Percentiles rank a stretch among this genome's conserved stretches.
phyloP scores from a whole-genome alignment of 2,329 filamentous ascomycete species.

The Pseudocercospora vitis region DNA sequence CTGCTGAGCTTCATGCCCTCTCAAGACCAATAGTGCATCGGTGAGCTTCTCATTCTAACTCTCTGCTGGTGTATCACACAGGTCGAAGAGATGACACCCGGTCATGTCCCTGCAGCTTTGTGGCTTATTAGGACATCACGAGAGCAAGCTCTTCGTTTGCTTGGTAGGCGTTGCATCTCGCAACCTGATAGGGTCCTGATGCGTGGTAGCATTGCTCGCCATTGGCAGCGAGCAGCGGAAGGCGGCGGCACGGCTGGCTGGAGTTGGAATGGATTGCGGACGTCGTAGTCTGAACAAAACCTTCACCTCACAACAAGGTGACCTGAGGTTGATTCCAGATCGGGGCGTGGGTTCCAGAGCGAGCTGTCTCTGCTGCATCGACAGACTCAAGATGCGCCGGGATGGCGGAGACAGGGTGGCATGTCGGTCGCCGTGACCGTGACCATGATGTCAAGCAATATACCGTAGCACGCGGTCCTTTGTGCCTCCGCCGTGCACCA shows the following conservation, averaged over 20 bases:
- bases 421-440: not conserved
- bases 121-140: slow-evolving; percentile 12
- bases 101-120: slow-evolving; percentile 12
- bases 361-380: not conserved
- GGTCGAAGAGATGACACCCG: not conserved
- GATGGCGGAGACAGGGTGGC: not conserved
- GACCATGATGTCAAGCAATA: not conserved
- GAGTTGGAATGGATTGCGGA: slow-evolving; percentile 5
- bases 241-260: slow-evolving; percentile 12
- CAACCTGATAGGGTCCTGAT: not conserved
- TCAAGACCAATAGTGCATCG: not conserved
- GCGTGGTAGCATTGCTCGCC: not conserved
- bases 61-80: not conserved
- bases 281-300: not conserved
- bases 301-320: not conserved
- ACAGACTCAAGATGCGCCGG: not conserved
- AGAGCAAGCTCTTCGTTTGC: slow-evolving; percentile 9
- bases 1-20: not conserved
- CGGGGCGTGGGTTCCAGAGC: slow-evolving; percentile 7
- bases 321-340: not conserved
- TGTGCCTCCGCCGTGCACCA: not conserved
- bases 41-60: not conserved
- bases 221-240: slow-evolving; percentile 4
- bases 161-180: slow-evolving; percentile 2
- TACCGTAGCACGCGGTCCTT: slow-evolving; percentile 12